Evolutionary conservation across 331 rosid species (phyloP).

Genomic region (Spiraea crenata): DNA sequence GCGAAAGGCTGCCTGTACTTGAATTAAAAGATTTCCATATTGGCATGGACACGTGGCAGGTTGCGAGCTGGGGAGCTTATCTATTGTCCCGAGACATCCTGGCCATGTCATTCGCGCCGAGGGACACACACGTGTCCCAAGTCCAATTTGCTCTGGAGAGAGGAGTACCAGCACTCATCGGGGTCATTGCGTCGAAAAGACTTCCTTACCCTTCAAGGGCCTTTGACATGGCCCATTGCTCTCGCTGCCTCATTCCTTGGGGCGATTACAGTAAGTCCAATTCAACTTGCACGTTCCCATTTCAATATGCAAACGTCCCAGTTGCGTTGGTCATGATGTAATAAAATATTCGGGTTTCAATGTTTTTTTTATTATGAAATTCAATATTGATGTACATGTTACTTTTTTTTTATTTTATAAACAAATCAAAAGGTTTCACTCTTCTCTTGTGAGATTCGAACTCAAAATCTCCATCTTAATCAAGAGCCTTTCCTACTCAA

Average conservation of each 20-base stretch:
- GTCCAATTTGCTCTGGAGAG: constrained; percentile 89
- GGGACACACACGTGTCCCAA: constrained; percentile 83
- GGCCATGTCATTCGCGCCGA: constrained; percentile 69
- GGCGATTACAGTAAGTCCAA: constrained; percentile 41
- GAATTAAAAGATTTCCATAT: too few relatives aligned
- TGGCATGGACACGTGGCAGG: constrained; percentile 34
- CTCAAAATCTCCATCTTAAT: too few relatives aligned
- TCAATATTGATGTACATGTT: too few relatives aligned
- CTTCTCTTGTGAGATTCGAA: too few relatives aligned
- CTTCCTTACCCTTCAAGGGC: constrained; percentile 81
- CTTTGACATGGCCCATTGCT: constrained; percentile 91
- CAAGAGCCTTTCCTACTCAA: too few relatives aligned
- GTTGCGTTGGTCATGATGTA: too few relatives aligned
- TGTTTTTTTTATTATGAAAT: too few relatives aligned
- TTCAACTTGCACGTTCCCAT: neutral
- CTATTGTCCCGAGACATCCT: constrained; percentile 58
- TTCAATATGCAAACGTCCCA: too few relatives aligned
- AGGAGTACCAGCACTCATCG: constrained; percentile 81
- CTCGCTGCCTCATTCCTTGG: constrained; percentile 93
- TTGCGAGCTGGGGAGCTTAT: constrained; percentile 94
- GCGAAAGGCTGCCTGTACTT: too few relatives aligned
- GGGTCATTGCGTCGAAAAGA: constrained; percentile 69
- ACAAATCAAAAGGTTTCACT: too few relatives aligned
- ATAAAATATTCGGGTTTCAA: too few relatives aligned
- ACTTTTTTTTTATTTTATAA: too few relatives aligned